A percentile compares a stretch with the other conserved stretches of the same genome.
These are phyloP conservation scores for Sarcodon aspratus DNA, from an alignment of 768 basidiomycete genomes.

Conservation along the genomic window DNA sequence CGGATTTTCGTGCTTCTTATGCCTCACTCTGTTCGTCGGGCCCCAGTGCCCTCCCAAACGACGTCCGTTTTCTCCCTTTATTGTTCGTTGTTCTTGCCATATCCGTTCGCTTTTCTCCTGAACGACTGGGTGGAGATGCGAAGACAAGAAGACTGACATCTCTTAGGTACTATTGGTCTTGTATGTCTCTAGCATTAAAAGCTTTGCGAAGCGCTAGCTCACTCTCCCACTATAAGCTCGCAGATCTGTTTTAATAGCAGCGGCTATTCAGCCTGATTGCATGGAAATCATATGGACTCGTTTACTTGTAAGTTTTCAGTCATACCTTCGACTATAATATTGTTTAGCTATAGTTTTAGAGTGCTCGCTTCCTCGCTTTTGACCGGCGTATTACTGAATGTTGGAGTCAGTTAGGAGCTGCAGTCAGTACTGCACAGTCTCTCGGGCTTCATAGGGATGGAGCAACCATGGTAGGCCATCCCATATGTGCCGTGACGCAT, in stretches of 20 bases:
- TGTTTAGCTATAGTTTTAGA: slow-evolving; percentile 23
- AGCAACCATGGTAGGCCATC: slow-evolving; percentile 55
- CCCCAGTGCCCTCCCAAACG: slow-evolving; percentile 56
- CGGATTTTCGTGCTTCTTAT: slow-evolving; percentile 67
- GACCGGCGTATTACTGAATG: slow-evolving; percentile 88
- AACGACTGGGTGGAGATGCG: slow-evolving; percentile 72
- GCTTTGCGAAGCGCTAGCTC: slow-evolving; percentile 6
- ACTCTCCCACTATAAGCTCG: slow-evolving; percentile 41
- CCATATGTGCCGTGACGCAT: background rate
- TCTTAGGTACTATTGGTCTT: slow-evolving; percentile 90
- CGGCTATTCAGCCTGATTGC: slow-evolving; percentile 88
- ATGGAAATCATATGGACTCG: slow-evolving; percentile 87
- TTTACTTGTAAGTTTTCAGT: slow-evolving; percentile 40
- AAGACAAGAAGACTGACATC: slow-evolving; percentile 68
- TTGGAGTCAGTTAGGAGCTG: slow-evolving; percentile 92
- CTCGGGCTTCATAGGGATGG: slow-evolving; percentile 89
- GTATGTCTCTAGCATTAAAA: slow-evolving; percentile 33
- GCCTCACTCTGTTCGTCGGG: slow-evolving; percentile 51
- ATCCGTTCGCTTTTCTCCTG: slow-evolving; percentile 76
- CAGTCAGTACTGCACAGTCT: slow-evolving; percentile 87
- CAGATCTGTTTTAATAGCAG: slow-evolving; percentile 79
- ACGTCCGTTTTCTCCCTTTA: slow-evolving; percentile 81
- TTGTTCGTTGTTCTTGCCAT: slow-evolving; percentile 90
- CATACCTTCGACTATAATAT: too few relatives aligned
- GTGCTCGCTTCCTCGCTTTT: slow-evolving; percentile 58